Conservation (phyloP, 805 yeast genomes). For the Nakazawaea sp. region DNA sequence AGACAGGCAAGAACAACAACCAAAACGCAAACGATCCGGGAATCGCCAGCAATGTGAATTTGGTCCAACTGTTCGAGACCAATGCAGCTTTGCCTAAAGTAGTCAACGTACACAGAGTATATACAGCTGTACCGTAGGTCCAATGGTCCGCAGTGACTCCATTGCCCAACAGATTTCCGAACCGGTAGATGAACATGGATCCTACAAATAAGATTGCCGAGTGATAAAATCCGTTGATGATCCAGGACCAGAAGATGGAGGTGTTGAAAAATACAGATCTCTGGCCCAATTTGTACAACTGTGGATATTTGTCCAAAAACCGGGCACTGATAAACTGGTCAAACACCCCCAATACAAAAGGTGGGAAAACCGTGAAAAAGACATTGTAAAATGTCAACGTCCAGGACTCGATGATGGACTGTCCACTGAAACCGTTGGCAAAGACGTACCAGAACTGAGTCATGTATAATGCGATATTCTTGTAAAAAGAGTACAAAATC, state of each 20-base stretch:
- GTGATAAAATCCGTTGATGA: conserved; percentile 90
- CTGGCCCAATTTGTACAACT: conserved; percentile 86
- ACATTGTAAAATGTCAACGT: conserved; percentile 94
- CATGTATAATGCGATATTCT: conserved; percentile 92
- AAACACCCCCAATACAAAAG: conserved; percentile 92
- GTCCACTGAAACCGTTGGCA: conserved; percentile 88
- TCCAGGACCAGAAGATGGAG: conserved; percentile 95
- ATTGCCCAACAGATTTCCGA: conserved; percentile 55
- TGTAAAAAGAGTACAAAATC: conserved; percentile 90
- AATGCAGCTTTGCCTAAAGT: conserved; percentile 94
- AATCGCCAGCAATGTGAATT: conserved; percentile 83
- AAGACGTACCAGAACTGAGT: conserved; percentile 98
- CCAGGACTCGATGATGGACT: conserved; percentile 96
- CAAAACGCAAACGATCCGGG: conserved; percentile 89
- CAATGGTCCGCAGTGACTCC: conserved; percentile 84
- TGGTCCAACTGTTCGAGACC: conserved; percentile 90
- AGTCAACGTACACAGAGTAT: conserved; percentile 80
- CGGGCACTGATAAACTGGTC: conserved; percentile 94
- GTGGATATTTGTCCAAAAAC: conserved; percentile 86
- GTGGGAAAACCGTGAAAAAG: conserved; percentile 90
- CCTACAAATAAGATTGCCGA: conserved; percentile 80
- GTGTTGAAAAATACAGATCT: conserved; percentile 84
- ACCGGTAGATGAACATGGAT: conserved; percentile 57
- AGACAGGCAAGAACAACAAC: conserved; percentile 82
- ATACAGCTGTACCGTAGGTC: conserved; percentile 91